Base-by-base conservation (phyloP, 2,329 filamentous ascomycete genomes). In the Triangularia setosa region DNA sequence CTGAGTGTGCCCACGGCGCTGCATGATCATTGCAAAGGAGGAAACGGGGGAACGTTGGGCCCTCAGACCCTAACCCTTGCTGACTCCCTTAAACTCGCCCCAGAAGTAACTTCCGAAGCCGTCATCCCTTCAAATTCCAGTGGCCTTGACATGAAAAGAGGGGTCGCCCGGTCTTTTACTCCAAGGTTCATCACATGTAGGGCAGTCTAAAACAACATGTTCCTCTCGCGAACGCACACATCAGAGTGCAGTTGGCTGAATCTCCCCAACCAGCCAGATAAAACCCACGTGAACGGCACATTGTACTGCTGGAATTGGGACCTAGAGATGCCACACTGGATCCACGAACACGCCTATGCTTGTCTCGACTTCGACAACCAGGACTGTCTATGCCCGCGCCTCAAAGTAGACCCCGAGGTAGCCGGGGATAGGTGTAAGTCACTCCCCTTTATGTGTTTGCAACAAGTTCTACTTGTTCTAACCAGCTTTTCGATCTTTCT, bases 371-470 rank as follows among this genome's bases (percentile, higher is more conserved):
- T 63, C 14, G 55, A 63, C 24, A 53, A 27, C 24, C 23, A 30
- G 21, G 35, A 63, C 35, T 63, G 61, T n/a, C 12, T 30, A 18
- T 61, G 60, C 35, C 60, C 60, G 3, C 44, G 55, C 23, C 52
- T 69, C 14, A 59, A 63, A 40, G 62, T 60, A 14, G 61, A 68
- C 56, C 44, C 64, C 12, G 65, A 66, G 23, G 60, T 66, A 16
- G 65, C 64, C 4, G 64, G 67, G n/a, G 9, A 48, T 61, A 12
- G 67, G 67, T 24, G 65, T 69, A 59, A 9, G 12, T 55, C 7
- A 18, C 11, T 5, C 23, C 23, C 23, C 16, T 27, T 27, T 55
- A n/a, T 27, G 9, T 18, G 3, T 16, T n/a, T 27, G n/a, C 14
- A 3, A 6, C n/a, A 6, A 18, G 18, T 18, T 25, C 48, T 9